These are phyloP conservation scores for Porphyra umbilicalis DNA, from an alignment of 31 red algal genomes.

Conservation along the genomic window DNA sequence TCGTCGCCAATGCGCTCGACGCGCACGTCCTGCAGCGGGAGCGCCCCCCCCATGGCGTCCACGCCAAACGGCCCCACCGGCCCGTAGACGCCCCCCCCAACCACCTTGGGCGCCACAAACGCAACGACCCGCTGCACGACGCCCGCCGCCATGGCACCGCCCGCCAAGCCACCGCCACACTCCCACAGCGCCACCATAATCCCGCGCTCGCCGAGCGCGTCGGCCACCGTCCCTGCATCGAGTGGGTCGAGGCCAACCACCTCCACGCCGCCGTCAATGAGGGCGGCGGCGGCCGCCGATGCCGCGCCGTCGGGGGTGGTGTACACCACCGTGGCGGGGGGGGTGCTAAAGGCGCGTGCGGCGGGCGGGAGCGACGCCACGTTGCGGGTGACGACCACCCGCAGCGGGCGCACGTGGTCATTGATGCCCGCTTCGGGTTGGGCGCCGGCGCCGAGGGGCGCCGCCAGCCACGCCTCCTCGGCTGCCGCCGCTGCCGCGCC, in stretches of 20 bases:
- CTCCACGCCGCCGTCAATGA: constrained; percentile 12
- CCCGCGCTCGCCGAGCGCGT: constrained; percentile 26
- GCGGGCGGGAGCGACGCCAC: constrained; percentile 19
- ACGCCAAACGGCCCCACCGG: neutral
- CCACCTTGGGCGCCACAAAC: constrained; percentile 84
- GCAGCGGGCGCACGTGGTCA: constrained; percentile 29
- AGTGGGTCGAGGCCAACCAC: constrained; percentile 25
- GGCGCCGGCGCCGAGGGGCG: neutral
- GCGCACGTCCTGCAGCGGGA: neutral
- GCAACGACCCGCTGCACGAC: constrained; percentile 67
- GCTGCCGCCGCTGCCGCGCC: neutral
- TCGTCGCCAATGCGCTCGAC: neutral
- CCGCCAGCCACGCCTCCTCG: neutral
- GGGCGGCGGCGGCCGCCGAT: neutral
- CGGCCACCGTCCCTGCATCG: constrained; percentile 21
- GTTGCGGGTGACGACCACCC: constrained; percentile 39
- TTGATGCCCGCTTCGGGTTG: neutral
- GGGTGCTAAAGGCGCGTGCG: constrained; percentile 8
- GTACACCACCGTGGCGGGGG: constrained; percentile 14
- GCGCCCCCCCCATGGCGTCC: neutral
- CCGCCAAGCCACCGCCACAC: constrained; percentile 68
- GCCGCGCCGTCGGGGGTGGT: neutral
- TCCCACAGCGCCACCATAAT: constrained; percentile 71
- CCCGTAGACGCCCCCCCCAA: constrained; percentile 37
- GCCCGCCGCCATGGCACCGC: constrained; percentile 27